These are phyloP conservation scores for Rhizopogon roseolus DNA, from an alignment of 768 basidiomycete species.

Conservation along the genomic window DNA sequence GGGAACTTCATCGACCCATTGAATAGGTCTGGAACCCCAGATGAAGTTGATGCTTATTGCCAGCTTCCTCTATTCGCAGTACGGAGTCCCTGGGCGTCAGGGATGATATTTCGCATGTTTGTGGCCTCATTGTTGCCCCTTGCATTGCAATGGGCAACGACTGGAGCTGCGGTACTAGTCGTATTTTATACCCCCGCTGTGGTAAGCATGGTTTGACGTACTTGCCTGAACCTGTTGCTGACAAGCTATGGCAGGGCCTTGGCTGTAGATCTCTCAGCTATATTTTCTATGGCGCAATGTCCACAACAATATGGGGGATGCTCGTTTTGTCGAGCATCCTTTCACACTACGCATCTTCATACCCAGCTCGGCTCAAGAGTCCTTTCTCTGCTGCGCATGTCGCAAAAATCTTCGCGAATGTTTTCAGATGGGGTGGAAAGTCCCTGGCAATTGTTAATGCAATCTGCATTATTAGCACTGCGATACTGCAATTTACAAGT, in stretches of 20 bases:
- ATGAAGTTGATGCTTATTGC: no score
- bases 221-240: background rate
- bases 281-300: slow-evolving; percentile 21
- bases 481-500: slow-evolving; percentile 20
- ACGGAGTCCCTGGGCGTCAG: no score
- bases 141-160: slow-evolving; percentile 24
- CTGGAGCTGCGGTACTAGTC: slow-evolving; percentile 19
- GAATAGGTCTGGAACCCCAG: no score
- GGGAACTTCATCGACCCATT: no score
- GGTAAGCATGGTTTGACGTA: slow-evolving; percentile 3
- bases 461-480: slow-evolving; percentile 12
- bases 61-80: no score
- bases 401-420: slow-evolving; percentile 3
- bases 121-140: no score
- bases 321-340: slow-evolving; percentile 25
- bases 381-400: background rate
- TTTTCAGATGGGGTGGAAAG: slow-evolving; percentile 14
- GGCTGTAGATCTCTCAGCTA: slow-evolving; percentile 32
- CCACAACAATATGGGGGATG: slow-evolving; percentile 26
- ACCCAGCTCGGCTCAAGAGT: background rate
- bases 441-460: slow-evolving; percentile 17
- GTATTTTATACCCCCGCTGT: slow-evolving; percentile 22
- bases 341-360: slow-evolving; percentile 16
- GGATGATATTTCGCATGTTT: no score
- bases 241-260: slow-evolving; percentile 14